Conservation (phyloP, 768 basidiomycete genomes). For the Termitomyces sp. region DNA sequence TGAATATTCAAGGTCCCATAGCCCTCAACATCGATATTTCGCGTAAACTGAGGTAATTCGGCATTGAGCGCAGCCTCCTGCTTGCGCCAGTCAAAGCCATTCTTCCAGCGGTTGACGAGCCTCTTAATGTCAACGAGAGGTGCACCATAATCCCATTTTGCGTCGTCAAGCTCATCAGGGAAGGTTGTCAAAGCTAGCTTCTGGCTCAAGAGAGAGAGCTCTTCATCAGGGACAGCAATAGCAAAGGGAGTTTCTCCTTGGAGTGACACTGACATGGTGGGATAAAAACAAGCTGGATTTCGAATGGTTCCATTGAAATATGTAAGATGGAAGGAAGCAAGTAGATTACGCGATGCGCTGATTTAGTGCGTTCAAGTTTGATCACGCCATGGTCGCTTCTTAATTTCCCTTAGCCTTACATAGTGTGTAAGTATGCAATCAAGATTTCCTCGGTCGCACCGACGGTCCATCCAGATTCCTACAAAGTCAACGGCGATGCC, state of each 20-base stretch:
- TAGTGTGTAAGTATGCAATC: no score
- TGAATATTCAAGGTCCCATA: constrained; percentile 44
- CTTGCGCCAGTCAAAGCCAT: constrained; percentile 56
- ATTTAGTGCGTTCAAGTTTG: no score
- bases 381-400: no score
- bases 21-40: constrained; percentile 47
- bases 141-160: constrained; percentile 46
- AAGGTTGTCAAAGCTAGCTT: constrained; percentile 49
- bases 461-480: no score
- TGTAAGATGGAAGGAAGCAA: neutral
- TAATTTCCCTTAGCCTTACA: no score
- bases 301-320: neutral
- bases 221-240: constrained; percentile 43
- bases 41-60: constrained; percentile 55
- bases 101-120: constrained; percentile 45
- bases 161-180: constrained; percentile 57
- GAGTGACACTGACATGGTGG: constrained; percentile 13
- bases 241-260: constrained; percentile 35
- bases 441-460: no score
- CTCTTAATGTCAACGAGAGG: constrained; percentile 50
- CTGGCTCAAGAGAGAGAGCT: constrained; percentile 36
- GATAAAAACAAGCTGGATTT: neutral
- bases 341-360: no score
- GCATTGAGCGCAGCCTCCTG: constrained; percentile 52
- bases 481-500: no score